A percentile compares a stretch with the other conserved stretches of the same genome.
Evolutionary conservation across 2,329 filamentous ascomycete species (phyloP).

Genomic region (Penicillium psychrosexuale): DNA sequence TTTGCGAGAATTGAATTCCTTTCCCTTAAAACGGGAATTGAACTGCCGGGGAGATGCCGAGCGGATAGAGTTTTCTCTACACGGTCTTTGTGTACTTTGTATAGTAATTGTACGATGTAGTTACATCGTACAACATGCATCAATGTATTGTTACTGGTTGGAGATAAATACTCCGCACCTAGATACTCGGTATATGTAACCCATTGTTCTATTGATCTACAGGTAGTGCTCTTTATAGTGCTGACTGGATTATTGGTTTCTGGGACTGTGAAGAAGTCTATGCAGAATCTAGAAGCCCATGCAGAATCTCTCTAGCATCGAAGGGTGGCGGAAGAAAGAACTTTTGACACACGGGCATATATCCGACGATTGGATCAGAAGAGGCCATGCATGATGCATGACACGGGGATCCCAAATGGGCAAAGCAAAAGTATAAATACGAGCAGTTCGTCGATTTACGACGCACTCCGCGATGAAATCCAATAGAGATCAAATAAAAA

Average conservation of each 20-base stretch:
- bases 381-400: slow-evolving; percentile 1
- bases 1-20: background rate
- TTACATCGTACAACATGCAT: background rate
- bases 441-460: background rate
- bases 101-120: background rate
- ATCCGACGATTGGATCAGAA: background rate
- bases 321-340: background rate
- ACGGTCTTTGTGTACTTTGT: background rate
- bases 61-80: background rate
- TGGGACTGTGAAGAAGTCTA: background rate
- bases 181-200: background rate
- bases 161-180: no score
- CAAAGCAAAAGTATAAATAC: background rate
- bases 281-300: background rate
- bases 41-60: background rate
- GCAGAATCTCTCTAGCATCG: background rate
- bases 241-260: background rate
- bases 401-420: background rate
- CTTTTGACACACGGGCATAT: background rate
- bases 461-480: background rate
- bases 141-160: background rate
- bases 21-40: slow-evolving; percentile 1
- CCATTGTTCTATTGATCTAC: background rate
- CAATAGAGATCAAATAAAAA: background rate
- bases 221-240: background rate